Evolutionary conservation across 129 eudicot genomes (phyloP).

Genomic region (Flaveria bidentis): DNA sequence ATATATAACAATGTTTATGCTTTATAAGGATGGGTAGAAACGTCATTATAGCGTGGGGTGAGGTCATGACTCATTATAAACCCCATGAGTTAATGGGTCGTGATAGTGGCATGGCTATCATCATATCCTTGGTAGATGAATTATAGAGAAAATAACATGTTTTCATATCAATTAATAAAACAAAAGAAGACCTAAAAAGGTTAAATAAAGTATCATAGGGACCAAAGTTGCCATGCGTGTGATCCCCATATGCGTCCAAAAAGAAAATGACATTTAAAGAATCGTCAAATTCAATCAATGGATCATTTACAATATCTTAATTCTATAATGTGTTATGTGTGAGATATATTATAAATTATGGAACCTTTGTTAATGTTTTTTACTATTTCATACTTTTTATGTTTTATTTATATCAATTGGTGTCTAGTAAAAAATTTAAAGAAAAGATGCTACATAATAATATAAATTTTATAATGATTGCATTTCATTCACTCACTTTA

Average conservation of each 20-base stretch:
- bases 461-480: neutral
- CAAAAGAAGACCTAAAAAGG: slow-evolving; percentile 28
- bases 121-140: slow-evolving; percentile 35
- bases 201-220: slow-evolving; percentile 42
- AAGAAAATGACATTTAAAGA: neutral
- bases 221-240: slow-evolving; percentile 45
- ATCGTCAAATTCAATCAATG: neutral
- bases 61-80: slow-evolving; percentile 35
- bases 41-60: slow-evolving; percentile 36
- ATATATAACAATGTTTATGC: neutral
- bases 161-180: slow-evolving; percentile 1
- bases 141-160: slow-evolving; percentile 14
- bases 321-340: neutral
- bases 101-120: slow-evolving; percentile 34
- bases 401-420: neutral
- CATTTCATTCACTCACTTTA: neutral
- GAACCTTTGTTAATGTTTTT: neutral
- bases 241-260: slow-evolving; percentile 34
- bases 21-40: neutral
- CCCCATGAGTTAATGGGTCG: slow-evolving; percentile 35
- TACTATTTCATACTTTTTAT: neutral
- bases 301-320: neutral
- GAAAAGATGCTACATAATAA: neutral
- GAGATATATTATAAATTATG: neutral
- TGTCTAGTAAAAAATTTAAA: neutral